A percentile compares a stretch with the other conserved stretches of the same genome.
phyloP scores from a whole-genome alignment of 805 yeast species.

The Nematodospora valgi region DNA sequence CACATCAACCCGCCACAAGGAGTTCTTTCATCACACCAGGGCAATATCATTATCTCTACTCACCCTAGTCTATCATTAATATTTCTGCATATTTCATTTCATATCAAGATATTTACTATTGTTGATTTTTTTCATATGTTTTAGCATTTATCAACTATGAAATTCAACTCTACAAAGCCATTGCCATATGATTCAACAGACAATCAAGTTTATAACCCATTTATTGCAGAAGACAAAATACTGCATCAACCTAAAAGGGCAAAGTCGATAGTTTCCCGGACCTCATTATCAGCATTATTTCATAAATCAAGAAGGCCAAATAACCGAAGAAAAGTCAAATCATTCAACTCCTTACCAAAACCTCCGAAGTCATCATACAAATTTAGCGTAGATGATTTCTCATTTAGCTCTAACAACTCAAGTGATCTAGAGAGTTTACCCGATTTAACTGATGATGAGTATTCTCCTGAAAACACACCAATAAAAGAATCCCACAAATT shows the following conservation, averaged over 20 bases:
- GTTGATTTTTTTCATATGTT: constrained; percentile 1
- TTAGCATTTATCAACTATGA: constrained; percentile 8
- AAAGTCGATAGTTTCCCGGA: constrained; percentile 6
- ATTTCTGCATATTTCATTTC: constrained; percentile 3
- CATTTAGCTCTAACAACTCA: constrained; percentile 11
- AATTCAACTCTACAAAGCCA: constrained; percentile 20
- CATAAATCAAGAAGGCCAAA: not conserved
- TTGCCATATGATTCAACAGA: constrained; percentile 19
- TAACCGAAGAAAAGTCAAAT: not conserved
- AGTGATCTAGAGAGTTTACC: constrained; percentile 37
- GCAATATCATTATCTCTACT: constrained; percentile 9
- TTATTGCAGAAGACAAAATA: constrained; percentile 5
- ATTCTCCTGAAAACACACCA: constrained; percentile 9
- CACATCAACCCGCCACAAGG: too few species aligned
- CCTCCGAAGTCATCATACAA: constrained; percentile 4
- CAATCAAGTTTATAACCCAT: constrained; percentile 20
- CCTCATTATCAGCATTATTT: constrained; percentile 5
- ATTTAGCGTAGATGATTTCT: constrained; percentile 10
- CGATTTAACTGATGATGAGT: constrained; percentile 19
- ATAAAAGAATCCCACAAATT: not conserved
- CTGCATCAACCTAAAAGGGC: constrained; percentile 15
- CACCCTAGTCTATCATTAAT: constrained; percentile 26
- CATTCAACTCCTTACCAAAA: constrained; percentile 9
- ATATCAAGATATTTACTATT: constrained; percentile 1
- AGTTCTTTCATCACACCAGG: too few species aligned